Evolutionary conservation across 192 early-diverging fungal genomes (phyloP).

Genomic region (Oehlia diaphana): DNA sequence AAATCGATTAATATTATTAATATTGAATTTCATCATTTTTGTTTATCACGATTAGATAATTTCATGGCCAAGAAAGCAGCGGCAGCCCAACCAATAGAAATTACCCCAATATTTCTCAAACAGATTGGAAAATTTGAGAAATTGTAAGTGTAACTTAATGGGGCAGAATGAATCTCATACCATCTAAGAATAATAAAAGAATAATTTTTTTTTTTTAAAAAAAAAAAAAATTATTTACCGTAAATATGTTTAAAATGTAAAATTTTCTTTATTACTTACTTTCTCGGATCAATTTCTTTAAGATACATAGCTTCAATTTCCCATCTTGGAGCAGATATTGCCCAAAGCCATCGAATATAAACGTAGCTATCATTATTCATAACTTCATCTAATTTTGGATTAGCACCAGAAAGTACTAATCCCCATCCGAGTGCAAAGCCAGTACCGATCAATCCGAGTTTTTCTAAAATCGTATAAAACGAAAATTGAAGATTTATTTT

Average conservation of each 20-base stretch:
- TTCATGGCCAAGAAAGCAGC: slow-evolving; percentile 57
- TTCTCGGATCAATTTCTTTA: slow-evolving; percentile 46
- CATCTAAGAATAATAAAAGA: slow-evolving; percentile 6
- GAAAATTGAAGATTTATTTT: not conserved
- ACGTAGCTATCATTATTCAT: slow-evolving; percentile 28
- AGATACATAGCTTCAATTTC: slow-evolving; percentile 62
- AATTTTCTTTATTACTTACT: not conserved
- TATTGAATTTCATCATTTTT: slow-evolving; percentile 42
- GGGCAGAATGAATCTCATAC: slow-evolving; percentile 35
- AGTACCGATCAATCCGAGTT: slow-evolving; percentile 54
- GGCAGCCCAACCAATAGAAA: slow-evolving; percentile 54
- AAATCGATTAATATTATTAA: not conserved
- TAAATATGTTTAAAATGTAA: too few species aligned
- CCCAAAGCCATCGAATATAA: slow-evolving; percentile 54
- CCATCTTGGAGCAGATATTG: slow-evolving; percentile 60
- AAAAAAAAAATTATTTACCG: too few species aligned
- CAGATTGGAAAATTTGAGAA: slow-evolving; percentile 41
- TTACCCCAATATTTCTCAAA: slow-evolving; percentile 42
- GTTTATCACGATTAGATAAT: slow-evolving; percentile 49
- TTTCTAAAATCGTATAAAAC: not conserved
- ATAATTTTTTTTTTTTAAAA: too few species aligned
- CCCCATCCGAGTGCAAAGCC: slow-evolving; percentile 64
- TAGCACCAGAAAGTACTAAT: slow-evolving; percentile 59
- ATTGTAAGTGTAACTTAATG: slow-evolving; percentile 42
- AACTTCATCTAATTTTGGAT: slow-evolving; percentile 51